phyloP scores from a whole-genome alignment of 208 protist genomes.

The Strigomonas culicis region DNA sequence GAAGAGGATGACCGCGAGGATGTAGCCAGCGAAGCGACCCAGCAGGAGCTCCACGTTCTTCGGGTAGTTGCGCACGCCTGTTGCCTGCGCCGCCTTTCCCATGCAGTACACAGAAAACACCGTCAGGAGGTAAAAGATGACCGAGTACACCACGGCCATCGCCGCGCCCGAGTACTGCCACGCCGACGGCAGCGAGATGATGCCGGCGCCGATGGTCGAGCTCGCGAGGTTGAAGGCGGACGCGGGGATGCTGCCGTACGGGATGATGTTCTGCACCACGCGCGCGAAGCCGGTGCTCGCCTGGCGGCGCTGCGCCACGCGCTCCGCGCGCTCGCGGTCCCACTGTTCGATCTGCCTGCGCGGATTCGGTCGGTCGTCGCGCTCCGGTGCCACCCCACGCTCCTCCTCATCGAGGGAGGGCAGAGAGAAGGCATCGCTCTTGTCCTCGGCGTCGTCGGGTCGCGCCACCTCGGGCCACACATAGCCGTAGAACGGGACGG shows the following conservation, averaged over 20 bases:
- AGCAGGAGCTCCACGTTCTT: conserved; percentile 39
- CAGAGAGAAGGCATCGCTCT: no score
- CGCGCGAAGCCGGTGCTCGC: conserved; percentile 15
- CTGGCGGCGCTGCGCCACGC: conserved; percentile 28
- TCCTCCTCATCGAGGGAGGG: no score
- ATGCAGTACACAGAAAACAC: conserved; percentile 39
- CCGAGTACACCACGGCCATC: conserved; percentile 25
- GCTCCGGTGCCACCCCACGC: background rate
- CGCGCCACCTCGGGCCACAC: no score
- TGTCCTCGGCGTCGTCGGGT: no score
- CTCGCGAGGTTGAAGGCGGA: conserved; percentile 44
- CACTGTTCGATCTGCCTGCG: conserved; percentile 25
- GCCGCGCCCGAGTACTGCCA: conserved; percentile 44
- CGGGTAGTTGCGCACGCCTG: conserved; percentile 40
- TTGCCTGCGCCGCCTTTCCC: conserved; percentile 17
- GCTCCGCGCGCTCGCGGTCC: conserved; percentile 29
- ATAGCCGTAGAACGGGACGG: no score
- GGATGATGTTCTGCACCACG: conserved; percentile 29
- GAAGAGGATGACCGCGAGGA: conserved; percentile 71
- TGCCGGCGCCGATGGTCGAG: conserved; percentile 60
- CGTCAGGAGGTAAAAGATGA: conserved; percentile 23
- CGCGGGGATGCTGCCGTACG: conserved; percentile 38
- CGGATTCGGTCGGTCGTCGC: background rate
- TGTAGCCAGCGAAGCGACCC: conserved; percentile 57
- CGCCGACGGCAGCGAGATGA: conserved; percentile 61